phyloP scores from a whole-genome alignment of 2,329 filamentous ascomycete species.

The Pestalotiopsis sp. region DNA sequence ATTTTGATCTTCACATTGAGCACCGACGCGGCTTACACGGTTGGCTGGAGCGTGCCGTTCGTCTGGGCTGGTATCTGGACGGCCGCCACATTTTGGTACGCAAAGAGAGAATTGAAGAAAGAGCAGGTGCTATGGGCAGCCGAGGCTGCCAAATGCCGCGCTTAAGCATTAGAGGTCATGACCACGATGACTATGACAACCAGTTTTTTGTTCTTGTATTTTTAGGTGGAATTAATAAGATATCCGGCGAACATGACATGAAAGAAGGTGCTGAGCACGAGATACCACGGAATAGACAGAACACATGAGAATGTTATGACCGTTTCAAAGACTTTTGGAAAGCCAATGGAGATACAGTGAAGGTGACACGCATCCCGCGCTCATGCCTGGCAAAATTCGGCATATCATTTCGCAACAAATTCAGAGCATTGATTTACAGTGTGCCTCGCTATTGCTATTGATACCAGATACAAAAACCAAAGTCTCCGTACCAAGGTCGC shows the following conservation, averaged over 20 bases:
- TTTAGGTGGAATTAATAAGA: neutral
- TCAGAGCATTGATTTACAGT: too few species aligned
- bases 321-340: neutral
- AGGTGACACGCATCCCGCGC: too few species aligned
- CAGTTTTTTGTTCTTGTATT: neutral
- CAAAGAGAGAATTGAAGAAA: constrained; percentile 23
- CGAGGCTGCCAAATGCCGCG: constrained; percentile 17
- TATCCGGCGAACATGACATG: neutral
- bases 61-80: constrained; percentile 19
- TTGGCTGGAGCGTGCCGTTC: constrained; percentile 18
- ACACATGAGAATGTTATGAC: neutral
- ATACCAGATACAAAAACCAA: too few species aligned
- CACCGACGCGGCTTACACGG: constrained; percentile 12
- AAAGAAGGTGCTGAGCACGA: neutral
- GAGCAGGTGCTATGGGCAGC: constrained; percentile 26
- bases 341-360: too few species aligned
- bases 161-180: neutral
- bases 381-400: too few species aligned
- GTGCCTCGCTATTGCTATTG: too few species aligned
- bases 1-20: constrained; percentile 14
- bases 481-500: too few species aligned
- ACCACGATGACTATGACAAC: neutral
- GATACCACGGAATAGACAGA: neutral
- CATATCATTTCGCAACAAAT: too few species aligned
- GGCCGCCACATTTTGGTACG: constrained; percentile 25